Conservation (phyloP, 305 asterid species). For the Fraxinus xanthoxyloides region DNA sequence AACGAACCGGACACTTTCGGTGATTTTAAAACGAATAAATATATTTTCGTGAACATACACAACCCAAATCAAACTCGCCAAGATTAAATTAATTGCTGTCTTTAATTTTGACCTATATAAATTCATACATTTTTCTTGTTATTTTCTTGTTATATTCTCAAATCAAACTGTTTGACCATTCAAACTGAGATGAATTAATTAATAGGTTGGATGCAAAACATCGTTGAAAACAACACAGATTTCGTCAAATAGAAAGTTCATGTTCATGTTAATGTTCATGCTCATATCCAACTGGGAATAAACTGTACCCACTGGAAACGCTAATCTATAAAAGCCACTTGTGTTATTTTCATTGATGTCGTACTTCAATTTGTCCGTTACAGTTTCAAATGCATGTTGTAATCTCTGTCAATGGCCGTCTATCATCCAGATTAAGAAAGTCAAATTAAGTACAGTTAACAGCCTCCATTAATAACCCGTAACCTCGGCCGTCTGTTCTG, state of each 20-base stretch:
- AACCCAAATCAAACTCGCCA: too few relatives aligned
- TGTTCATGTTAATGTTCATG: neutral
- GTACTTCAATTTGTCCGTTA: conserved; percentile 15
- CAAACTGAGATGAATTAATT: neutral
- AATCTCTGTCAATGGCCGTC: conserved; percentile 20
- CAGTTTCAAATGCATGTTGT: neutral
- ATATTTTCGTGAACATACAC: too few relatives aligned
- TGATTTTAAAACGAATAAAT: too few relatives aligned
- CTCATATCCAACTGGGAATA: neutral
- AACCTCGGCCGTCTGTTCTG: conserved; percentile 26
- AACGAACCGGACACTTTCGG: too few relatives aligned
- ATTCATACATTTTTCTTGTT: neutral
- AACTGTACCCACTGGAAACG: neutral
- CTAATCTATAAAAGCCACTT: conserved; percentile 11
- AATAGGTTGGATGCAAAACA: neutral
- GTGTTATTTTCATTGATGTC: conserved; percentile 25
- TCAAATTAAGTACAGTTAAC: conserved; percentile 14
- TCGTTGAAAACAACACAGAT: neutral
- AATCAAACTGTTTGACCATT: neutral
- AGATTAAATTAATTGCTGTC: too few relatives aligned
- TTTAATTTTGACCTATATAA: too few relatives aligned
- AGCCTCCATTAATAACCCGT: conserved; percentile 27
- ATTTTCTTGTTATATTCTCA: too few relatives aligned
- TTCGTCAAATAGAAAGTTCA: neutral
- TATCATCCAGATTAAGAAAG: neutral